Evolutionary conservation across 768 basidiomycete species (phyloP).

Genomic region (Chalciporus chontae): DNA sequence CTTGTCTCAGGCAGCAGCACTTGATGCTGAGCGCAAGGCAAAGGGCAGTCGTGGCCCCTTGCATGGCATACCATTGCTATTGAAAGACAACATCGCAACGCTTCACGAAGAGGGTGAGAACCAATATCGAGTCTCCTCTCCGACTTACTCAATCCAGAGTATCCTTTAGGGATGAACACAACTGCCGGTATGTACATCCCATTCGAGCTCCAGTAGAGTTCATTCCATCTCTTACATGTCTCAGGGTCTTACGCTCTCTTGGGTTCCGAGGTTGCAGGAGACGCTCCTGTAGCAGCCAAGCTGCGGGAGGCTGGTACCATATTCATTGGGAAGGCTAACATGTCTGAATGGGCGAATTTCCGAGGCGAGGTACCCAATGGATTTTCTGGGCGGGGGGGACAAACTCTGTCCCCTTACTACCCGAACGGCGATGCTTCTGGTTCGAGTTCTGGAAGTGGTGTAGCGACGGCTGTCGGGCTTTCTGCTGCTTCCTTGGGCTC

Average conservation of each 20-base stretch:
- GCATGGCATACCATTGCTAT: slow-evolving; percentile 58
- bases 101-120: slow-evolving; percentile 28
- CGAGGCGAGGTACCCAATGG: slow-evolving; percentile 39
- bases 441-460: slow-evolving; percentile 42
- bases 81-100: slow-evolving; percentile 47
- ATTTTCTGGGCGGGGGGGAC: slow-evolving; percentile 47
- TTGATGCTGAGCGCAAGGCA: slow-evolving; percentile 47
- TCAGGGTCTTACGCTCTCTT: slow-evolving; percentile 35
- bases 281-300: slow-evolving; percentile 29
- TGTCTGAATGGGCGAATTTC: slow-evolving; percentile 45
- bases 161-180: slow-evolving; percentile 34
- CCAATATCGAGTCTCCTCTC: not conserved
- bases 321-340: slow-evolving; percentile 41
- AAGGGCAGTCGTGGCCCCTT: slow-evolving; percentile 43
- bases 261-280: slow-evolving; percentile 33
- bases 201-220: not conserved
- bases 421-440: slow-evolving; percentile 40
- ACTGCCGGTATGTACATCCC: slow-evolving; percentile 30
- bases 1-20: slow-evolving; percentile 45
- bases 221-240: not conserved
- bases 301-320: slow-evolving; percentile 34
- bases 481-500: slow-evolving; percentile 42
- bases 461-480: slow-evolving; percentile 41
- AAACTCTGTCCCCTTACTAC: slow-evolving; percentile 40
- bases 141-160: not conserved